phyloP scores from a whole-genome alignment of 2,329 filamentous ascomycete genomes.

The Talaromyces piceae region DNA sequence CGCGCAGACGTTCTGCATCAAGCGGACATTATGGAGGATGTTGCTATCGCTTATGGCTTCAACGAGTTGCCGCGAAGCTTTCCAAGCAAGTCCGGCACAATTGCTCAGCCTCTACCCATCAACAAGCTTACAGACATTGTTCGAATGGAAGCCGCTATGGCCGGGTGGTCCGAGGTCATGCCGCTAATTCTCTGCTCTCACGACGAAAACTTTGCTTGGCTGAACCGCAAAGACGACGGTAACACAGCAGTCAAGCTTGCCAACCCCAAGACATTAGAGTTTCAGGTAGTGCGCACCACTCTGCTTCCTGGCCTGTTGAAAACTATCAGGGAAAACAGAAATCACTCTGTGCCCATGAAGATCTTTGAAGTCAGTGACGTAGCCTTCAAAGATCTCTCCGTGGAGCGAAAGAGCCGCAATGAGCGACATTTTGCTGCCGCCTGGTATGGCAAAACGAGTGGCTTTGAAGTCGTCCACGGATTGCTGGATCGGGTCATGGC shows the following conservation, averaged over 20 bases:
- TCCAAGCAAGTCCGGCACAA: constrained; percentile 75
- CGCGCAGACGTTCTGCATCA: constrained; percentile 92
- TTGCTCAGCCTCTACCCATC: constrained; percentile 78
- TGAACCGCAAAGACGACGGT: constrained; percentile 84
- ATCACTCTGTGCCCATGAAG: constrained; percentile 79
- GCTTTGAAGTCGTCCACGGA: constrained; percentile 93
- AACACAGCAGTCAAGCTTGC: constrained; percentile 74
- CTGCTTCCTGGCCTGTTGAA: constrained; percentile 83
- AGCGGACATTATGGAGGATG: constrained; percentile 97
- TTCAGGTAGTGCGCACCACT: constrained; percentile 84
- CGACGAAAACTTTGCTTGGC: constrained; percentile 94
- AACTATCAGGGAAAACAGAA: constrained; percentile 89
- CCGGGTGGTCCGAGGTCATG: constrained; percentile 94
- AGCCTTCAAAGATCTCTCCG: constrained; percentile 73
- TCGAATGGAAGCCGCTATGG: constrained; percentile 80
- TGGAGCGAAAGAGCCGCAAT: constrained; percentile 83
- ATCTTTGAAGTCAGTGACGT: constrained; percentile 90
- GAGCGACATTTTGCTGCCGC: constrained; percentile 94
- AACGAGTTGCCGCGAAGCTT: constrained; percentile 86
- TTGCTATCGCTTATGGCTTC: constrained; percentile 94
- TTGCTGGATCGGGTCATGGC: constrained; percentile 84
- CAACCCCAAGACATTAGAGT: constrained; percentile 89
- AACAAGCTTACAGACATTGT: constrained; percentile 95
- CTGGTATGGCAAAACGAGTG: constrained; percentile 87
- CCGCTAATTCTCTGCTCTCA: constrained; percentile 94